Percentiles rank a stretch among this genome's conserved stretches.
phyloP scores from a whole-genome alignment of 2,329 filamentous ascomycete genomes.

The Fusarium heterosporum region DNA sequence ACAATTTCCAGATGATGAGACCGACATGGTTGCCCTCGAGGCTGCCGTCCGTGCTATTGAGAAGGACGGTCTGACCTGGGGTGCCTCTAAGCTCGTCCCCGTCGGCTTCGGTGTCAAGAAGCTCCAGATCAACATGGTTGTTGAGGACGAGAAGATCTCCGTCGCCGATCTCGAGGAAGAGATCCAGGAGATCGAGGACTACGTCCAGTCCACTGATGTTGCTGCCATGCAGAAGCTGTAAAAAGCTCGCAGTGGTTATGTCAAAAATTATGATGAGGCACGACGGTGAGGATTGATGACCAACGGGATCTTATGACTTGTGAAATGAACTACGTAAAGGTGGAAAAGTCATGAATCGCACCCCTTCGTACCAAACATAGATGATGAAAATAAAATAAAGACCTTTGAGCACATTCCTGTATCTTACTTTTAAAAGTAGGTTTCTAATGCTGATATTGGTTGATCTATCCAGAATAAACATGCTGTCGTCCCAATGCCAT shows the following conservation, averaged over 20 bases:
- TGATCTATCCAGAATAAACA: not conserved
- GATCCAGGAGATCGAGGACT: constrained; percentile 88
- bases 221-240: constrained; percentile 95
- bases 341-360: constrained; percentile 42
- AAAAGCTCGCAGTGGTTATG: constrained; percentile 49
- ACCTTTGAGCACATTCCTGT: constrained; percentile 7
- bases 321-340: constrained; percentile 44
- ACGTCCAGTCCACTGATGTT: constrained; percentile 94
- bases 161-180: constrained; percentile 86
- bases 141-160: constrained; percentile 97
- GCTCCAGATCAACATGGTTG: constrained; percentile 97
- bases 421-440: no score
- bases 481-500: not conserved
- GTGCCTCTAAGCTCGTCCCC: constrained; percentile 86
- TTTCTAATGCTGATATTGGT: no score
- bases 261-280: constrained; percentile 50
- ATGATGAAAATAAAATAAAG: constrained; percentile 39
- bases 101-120: constrained; percentile 99
- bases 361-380: constrained; percentile 43
- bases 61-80: constrained; percentile 96
- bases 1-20: constrained; percentile 80
- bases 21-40: constrained; percentile 87
- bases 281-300: constrained; percentile 49
- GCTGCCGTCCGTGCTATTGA: constrained; percentile 83
- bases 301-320: constrained; percentile 40